Percentiles rank a stretch among this genome's conserved stretches.
These are phyloP conservation scores for Pyrenophora tritici-repentis DNA, from an alignment of 2,329 filamentous ascomycete species.

Conservation along the genomic window DNA sequence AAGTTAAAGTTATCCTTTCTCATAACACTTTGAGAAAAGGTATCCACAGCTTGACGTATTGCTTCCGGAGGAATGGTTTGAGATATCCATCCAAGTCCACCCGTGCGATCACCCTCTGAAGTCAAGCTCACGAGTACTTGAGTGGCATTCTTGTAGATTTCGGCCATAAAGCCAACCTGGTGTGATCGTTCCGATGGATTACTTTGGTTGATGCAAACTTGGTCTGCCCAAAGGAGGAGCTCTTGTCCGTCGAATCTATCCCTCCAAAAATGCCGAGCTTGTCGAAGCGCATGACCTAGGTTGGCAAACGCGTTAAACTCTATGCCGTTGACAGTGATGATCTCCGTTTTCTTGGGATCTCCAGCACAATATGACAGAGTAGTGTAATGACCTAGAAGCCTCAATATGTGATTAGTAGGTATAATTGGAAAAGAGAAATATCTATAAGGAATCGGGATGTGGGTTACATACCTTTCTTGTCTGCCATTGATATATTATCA, in stretches of 20 bases:
- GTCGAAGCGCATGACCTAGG: background rate
- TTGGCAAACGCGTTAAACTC: background rate
- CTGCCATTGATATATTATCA: background rate
- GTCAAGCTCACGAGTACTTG: background rate
- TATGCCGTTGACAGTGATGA: background rate
- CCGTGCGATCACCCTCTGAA: background rate
- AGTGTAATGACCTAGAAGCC: background rate
- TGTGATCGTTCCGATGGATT: conserved; percentile 1
- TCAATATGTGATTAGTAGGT: background rate
- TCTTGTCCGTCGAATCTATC: background rate
- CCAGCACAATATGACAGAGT: background rate
- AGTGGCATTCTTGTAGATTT: background rate
- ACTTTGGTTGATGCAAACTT: conserved; percentile 9
- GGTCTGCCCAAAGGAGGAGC: conserved; percentile 8
- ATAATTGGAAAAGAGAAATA: background rate
- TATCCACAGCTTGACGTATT: background rate
- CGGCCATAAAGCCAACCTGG: conserved; percentile 1
- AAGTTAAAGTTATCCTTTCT: background rate
- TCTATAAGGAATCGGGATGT: background rate
- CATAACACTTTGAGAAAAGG: background rate
- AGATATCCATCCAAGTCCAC: background rate
- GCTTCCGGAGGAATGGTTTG: background rate
- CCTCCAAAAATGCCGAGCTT: background rate
- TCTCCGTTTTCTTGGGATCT: background rate
- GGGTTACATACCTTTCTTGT: background rate